Base-by-base conservation (phyloP, 2,329 filamentous ascomycete species). In the Ascocoryne sarcoides region DNA sequence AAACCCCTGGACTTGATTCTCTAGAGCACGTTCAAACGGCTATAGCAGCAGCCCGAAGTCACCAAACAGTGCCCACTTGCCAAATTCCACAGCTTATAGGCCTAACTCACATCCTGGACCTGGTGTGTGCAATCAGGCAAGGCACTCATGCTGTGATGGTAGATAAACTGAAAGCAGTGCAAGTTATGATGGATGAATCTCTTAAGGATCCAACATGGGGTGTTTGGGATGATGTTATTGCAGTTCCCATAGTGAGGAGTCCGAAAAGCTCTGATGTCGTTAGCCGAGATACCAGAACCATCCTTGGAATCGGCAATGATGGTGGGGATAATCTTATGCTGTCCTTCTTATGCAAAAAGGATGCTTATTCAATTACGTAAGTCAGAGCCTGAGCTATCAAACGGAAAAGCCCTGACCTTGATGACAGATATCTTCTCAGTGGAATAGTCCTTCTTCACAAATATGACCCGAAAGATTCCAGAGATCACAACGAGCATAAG, bases 21-120 rank as follows among this genome's bases (percentile, higher is more conserved):
- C 64, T 82, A n/a, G 77, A 84, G 47, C 73, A 80, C 43, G 77
- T 85, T 21, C 82, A 87, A 52, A 70, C 73, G 32, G 84, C 83
- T 38, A 73, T 90, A 48, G 84, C 84, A n/a, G 73, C 80, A 37
- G 82, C 79, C 4, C 70, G 80, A 43, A 84, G 81, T 50, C 73
- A 80, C 39, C 84, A 90, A 55, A 66, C 84, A 9, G 75, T 84
- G 29, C 68, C 73, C 1, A 68, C 72, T n/a, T 68, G 75, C 39
- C 68, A 71, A 32, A 71, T 86, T 29, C 74, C 78, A 4, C 82
- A 85, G 51, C 69, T 88, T 12, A 72, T 78, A 40, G 68, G 79
- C 2, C 59, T 89, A 36, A 69, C 79, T 10, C 69, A 84, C 39
- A 69, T 83, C 33, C 65, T 88, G 14, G 83, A 89, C 55, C 68